Percentiles rank a stretch among this genome's conserved stretches.
phyloP scores from a whole-genome alignment of 352 stramenopile genomes.

The Aphanomyces euteiches region DNA sequence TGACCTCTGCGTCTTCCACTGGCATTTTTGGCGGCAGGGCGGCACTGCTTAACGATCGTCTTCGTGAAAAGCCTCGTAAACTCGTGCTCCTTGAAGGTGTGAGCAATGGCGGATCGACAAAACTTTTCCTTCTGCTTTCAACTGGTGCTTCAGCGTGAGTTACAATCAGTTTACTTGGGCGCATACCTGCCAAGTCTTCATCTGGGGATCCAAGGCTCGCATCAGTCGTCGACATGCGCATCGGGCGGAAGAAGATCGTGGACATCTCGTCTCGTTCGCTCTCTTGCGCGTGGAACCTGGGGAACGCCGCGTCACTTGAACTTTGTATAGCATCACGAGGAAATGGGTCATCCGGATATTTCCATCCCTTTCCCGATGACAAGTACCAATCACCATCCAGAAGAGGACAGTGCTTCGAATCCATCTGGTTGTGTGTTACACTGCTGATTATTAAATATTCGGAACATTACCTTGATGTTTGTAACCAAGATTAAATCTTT shows the following conservation, averaged over 20 bases:
- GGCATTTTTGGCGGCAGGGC: neutral
- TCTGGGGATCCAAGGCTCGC: neutral
- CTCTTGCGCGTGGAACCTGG: neutral
- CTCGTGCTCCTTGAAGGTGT: neutral
- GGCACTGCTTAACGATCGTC: slow-evolving; percentile 14
- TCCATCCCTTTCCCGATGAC: neutral
- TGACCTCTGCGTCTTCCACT: neutral
- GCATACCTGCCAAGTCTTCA: no score
- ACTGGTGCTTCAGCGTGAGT: no score
- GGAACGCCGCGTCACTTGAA: neutral
- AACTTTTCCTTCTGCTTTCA: no score
- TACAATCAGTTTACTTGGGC: no score
- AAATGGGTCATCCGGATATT: slow-evolving; percentile 13
- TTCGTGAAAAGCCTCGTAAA: neutral
- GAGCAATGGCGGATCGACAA: neutral
- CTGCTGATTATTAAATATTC: no score
- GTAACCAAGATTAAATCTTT: no score
- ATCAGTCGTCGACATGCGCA: slow-evolving; percentile 8
- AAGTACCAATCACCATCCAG: neutral
- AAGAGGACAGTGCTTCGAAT: neutral
- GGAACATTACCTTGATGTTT: no score
- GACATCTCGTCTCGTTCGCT: neutral
- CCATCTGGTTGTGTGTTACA: neutral
- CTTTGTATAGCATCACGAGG: slow-evolving; percentile 18
- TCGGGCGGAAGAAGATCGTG: slow-evolving; percentile 24